Evolutionary conservation across 805 yeast genomes (phyloP).

Genomic region (Kazachstania kunashirensis): DNA sequence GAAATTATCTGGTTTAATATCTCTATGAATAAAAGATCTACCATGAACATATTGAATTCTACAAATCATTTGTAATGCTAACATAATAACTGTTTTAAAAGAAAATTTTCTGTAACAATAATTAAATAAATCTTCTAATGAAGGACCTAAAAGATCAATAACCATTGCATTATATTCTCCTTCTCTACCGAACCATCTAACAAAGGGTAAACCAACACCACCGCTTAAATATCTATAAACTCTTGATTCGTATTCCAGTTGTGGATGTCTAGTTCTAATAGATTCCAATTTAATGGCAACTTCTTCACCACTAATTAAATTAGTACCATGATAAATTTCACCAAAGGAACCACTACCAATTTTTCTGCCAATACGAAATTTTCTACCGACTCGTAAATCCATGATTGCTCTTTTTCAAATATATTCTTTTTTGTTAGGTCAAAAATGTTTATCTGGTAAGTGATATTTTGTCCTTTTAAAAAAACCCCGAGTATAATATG

Average conservation of each 20-base stretch:
- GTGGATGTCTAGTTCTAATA: constrained; percentile 90
- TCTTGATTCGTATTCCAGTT: constrained; percentile 92
- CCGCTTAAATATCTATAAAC: constrained; percentile 93
- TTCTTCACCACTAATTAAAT: constrained; percentile 93
- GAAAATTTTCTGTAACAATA: constrained; percentile 92
- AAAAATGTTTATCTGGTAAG: too few relatives aligned
- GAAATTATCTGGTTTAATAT: constrained; percentile 80
- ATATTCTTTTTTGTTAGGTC: too few relatives aligned
- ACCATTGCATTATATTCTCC: constrained; percentile 97
- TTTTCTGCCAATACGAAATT: constrained; percentile 88
- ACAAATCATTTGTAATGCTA: constrained; percentile 91
- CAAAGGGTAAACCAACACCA: constrained; percentile 96
- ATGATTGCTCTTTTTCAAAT: constrained; percentile 20
- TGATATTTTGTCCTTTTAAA: too few relatives aligned
- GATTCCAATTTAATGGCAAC: constrained; percentile 95
- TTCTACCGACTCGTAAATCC: constrained; percentile 90
- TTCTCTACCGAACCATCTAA: constrained; percentile 95
- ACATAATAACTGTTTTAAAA: constrained; percentile 81
- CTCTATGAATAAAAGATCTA: constrained; percentile 80
- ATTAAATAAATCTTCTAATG: constrained; percentile 89
- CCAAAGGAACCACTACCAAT: constrained; percentile 98
- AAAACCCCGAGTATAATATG: too few relatives aligned
- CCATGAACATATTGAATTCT: constrained; percentile 95
- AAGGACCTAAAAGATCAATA: constrained; percentile 90
- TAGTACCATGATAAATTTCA: constrained; percentile 88